Evolutionary conservation across 192 early-diverging fungal genomes (phyloP).

Genomic region (Phlyctochytrium planicorne): DNA sequence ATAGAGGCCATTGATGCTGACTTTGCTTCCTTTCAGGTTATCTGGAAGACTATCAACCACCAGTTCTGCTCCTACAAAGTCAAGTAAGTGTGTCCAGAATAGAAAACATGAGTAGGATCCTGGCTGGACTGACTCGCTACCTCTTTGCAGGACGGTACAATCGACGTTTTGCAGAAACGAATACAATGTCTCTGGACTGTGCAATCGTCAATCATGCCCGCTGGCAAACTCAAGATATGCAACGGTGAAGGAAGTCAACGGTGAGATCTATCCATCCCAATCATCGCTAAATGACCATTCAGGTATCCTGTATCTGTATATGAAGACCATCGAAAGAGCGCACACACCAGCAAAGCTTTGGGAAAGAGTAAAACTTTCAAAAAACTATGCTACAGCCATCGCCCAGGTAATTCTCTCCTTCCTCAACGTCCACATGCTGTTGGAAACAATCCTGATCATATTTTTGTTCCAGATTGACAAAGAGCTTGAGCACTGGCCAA

Average conservation of each 20-base stretch:
- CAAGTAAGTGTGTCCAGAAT: constrained; percentile 60
- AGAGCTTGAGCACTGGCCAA: constrained; percentile 89
- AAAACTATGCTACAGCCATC: constrained; percentile 85
- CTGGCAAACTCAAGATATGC: constrained; percentile 95
- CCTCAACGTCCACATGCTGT: background rate
- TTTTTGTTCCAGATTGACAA: constrained; percentile 71
- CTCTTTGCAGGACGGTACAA: background rate
- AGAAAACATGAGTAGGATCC: background rate
- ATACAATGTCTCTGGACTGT: constrained; percentile 95
- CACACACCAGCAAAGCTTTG: constrained; percentile 93
- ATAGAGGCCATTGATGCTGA: constrained; percentile 44
- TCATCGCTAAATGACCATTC: background rate
- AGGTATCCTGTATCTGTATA: constrained; percentile 83
- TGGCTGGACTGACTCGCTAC: background rate
- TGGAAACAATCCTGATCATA: background rate
- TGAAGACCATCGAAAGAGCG: constrained; percentile 94
- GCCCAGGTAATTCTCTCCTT: constrained; percentile 52
- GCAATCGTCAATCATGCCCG: constrained; percentile 91
- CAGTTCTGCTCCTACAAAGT: constrained; percentile 99
- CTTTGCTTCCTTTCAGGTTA: constrained; percentile 63
- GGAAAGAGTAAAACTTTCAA: constrained; percentile 85
- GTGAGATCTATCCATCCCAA: constrained; percentile 20
- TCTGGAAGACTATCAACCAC: constrained; percentile 95
- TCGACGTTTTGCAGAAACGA: constrained; percentile 90
- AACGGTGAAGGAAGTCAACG: constrained; percentile 84